Base-by-base conservation (phyloP, 331 rosid genomes). In the Cydonia oblonga region DNA sequence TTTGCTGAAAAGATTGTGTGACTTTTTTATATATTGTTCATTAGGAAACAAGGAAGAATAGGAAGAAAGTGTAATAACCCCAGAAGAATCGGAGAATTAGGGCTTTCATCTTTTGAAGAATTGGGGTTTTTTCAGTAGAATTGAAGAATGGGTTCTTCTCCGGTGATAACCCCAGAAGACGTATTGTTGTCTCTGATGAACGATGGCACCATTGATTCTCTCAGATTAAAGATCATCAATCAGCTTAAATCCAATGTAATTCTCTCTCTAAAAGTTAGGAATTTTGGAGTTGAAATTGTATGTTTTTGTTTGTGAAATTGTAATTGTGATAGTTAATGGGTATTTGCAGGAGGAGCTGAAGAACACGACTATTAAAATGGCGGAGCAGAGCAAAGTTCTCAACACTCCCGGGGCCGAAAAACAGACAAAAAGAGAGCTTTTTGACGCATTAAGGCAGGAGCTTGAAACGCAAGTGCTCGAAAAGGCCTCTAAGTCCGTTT, bases 211-310 rank as follows among this genome's bases (percentile, higher is more conserved):
- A 95, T 95, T 5, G 99, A 95, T 77, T 70, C 96, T 62, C 97
- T 95, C 72, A 35, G 44, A 68, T 83, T 95, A 86, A 95, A 91
- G 97, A 95, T 91, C 89, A 95, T 91, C 83, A 95, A 89, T 73
- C 97, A 89, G 87, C 99, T 95, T 80, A 95, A 95, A 83, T 96
- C 96, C 87, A 95, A 95, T 77, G 99, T 91, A 78, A 68, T 25
- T 76, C 11, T 67, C 70, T 71, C 30, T 66, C 24, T 28, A 4
- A 9, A 29, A 30, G 38, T 22, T 33, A 13, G 1, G 16, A 13
- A 3, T 33, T 59, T 51, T 76, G 49, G 9, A 18, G 23, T 24
- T 6, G 22, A 4, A 70, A 51, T 69, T 23, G 52, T 22, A 30
- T 1, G 16, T 35, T 35, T 11, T 66, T 52, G 4, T 42, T 16